Evolutionary conservation across 306 rosid genomes (phyloP).

Genomic region (Lithocarpus polystachyus): DNA sequence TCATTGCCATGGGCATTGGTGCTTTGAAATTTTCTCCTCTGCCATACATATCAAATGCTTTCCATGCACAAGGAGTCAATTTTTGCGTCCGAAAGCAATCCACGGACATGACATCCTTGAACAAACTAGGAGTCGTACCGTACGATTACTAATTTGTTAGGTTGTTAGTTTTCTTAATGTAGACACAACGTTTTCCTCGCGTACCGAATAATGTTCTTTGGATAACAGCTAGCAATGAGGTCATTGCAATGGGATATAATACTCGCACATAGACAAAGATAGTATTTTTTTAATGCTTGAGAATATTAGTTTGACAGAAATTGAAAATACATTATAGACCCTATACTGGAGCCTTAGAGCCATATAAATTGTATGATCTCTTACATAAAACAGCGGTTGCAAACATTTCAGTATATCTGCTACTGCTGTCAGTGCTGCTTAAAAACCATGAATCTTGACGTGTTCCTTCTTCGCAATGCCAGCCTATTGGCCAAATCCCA

Average conservation of each 20-base stretch:
- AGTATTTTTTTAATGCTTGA: neutral
- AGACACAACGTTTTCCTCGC: too few relatives aligned
- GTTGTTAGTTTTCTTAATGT: too few relatives aligned
- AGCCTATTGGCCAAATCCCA: neutral
- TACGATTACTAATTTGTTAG: too few relatives aligned
- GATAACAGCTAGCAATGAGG: too few relatives aligned
- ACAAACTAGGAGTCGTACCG: too few relatives aligned
- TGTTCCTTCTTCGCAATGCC: neutral
- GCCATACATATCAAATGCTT: too few relatives aligned
- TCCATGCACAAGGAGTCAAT: neutral
- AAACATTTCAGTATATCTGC: neutral
- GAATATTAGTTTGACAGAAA: neutral
- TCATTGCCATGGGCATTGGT: too few relatives aligned
- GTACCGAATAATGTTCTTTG: too few relatives aligned
- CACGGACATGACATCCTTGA: too few relatives aligned
- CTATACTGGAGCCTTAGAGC: neutral
- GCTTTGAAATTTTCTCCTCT: too few relatives aligned
- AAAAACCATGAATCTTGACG: conserved; percentile 4
- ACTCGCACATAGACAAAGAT: too few relatives aligned
- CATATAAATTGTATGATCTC: neutral
- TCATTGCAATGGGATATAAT: too few relatives aligned
- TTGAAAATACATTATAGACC: neutral
- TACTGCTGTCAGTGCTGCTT: neutral
- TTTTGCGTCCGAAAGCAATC: neutral
- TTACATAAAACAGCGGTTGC: neutral